phyloP scores from a whole-genome alignment of 257 asterid species.

The Osmanthus fragrans region DNA sequence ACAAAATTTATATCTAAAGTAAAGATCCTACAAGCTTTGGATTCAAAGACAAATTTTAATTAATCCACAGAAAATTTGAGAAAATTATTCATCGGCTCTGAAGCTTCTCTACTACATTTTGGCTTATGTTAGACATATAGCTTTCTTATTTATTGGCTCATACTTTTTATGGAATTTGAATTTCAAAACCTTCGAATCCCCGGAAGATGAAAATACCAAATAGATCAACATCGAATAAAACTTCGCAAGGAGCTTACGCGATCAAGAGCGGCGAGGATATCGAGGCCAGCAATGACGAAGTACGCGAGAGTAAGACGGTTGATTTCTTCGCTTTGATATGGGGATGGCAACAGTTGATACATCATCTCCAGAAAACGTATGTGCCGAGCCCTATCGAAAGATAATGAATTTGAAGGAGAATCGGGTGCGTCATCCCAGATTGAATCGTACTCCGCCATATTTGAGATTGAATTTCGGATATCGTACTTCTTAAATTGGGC shows the following conservation, averaged over 20 bases:
- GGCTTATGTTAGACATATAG: not conserved
- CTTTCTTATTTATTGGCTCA: not conserved
- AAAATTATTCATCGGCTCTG: not conserved
- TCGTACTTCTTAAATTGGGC: too few species aligned
- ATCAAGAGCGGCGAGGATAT: constrained; percentile 69
- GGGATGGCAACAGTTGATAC: constrained; percentile 68
- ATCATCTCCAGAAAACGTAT: constrained; percentile 62
- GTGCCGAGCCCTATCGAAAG: constrained; percentile 80
- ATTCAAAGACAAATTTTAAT: not conserved
- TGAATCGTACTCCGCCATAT: too few species aligned
- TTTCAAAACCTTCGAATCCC: not conserved
- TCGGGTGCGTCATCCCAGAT: not conserved
- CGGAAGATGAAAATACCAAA: not conserved
- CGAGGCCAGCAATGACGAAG: constrained; percentile 76
- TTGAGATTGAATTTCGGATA: too few species aligned
- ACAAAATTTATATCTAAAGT: not conserved
- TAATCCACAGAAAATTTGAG: not conserved
- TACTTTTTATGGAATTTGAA: not conserved
- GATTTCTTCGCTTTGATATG: constrained; percentile 78
- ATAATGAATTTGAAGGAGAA: constrained; percentile 17
- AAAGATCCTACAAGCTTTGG: not conserved
- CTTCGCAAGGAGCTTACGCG: constrained; percentile 36
- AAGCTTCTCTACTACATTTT: not conserved
- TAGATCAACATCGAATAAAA: not conserved
- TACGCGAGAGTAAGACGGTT: constrained; percentile 87